A percentile compares a stretch with the other conserved stretches of the same genome.
Conservation (phyloP, 257 asterid species). For the Solanum etuberosum region DNA sequence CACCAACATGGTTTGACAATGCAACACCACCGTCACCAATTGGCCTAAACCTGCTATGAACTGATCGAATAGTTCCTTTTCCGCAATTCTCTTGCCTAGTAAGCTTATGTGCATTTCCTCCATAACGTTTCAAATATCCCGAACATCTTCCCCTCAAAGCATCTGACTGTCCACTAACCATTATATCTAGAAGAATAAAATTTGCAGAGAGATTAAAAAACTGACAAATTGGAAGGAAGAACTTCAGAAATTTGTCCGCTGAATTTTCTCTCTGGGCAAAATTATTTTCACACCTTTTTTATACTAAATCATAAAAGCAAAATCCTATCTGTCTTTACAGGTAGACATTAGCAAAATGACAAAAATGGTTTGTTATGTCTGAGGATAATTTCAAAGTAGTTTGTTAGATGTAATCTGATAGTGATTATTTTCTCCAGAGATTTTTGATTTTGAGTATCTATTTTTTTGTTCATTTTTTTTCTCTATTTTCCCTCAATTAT, state of each 20-base stretch:
- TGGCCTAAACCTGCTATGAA: slow-evolving; percentile 49
- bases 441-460: no score
- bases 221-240: background rate
- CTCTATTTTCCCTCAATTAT: background rate
- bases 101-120: slow-evolving; percentile 26
- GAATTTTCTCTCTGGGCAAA: background rate
- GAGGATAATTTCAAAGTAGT: background rate
- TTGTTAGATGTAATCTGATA: background rate
- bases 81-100: slow-evolving; percentile 43
- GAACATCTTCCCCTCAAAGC: slow-evolving; percentile 17
- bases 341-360: background rate
- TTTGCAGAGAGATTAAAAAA: background rate
- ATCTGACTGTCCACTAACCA: slow-evolving; percentile 15
- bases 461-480: no score
- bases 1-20: slow-evolving; percentile 43
- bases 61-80: slow-evolving; percentile 12
- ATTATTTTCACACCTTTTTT: background rate
- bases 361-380: background rate
- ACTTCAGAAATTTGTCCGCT: background rate
- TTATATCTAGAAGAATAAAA: background rate
- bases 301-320: background rate
- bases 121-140: slow-evolving; percentile 16
- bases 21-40: slow-evolving; percentile 82
- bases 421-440: no score
- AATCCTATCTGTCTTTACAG: background rate